Conservation (phyloP, 2,329 filamentous ascomycete species). For the Pseudopyrenochaeta lycopersici region DNA sequence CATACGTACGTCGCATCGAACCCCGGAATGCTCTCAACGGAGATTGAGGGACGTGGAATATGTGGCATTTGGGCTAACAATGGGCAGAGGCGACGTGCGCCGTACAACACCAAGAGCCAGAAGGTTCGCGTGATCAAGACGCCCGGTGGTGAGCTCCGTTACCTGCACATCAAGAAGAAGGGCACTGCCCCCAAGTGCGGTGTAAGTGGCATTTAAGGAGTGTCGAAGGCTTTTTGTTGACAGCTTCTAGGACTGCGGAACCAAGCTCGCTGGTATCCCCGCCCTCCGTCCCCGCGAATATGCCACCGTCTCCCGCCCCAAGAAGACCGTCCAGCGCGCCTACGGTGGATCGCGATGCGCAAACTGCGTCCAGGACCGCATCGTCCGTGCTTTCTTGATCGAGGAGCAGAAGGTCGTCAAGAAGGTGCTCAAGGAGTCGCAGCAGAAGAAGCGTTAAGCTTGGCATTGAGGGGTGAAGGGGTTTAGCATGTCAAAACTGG, state of each 20-base stretch:
- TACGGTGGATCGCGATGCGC: conserved; percentile 98
- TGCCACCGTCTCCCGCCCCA: conserved; percentile 93
- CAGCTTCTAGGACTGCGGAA: conserved; percentile 84
- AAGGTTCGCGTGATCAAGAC: conserved; percentile 81
- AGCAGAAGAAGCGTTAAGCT: conserved; percentile 73
- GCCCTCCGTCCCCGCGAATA: conserved; percentile 99
- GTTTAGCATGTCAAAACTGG: conserved; percentile 48
- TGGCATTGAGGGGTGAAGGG: conserved; percentile 33
- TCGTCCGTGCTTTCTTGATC: conserved; percentile 98
- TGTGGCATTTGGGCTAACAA: conserved; percentile 38
- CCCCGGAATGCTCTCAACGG: conserved; percentile 10
- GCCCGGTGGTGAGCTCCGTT: conserved; percentile 92
- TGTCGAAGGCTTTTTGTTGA: conserved; percentile 21
- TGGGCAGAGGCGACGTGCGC: conserved; percentile 63
- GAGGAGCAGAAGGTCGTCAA: conserved; percentile 99
- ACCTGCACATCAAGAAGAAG: conserved; percentile 99
- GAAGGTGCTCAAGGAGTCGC: conserved; percentile 99
- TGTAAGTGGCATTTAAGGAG: conserved; percentile 38
- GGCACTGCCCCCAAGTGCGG: conserved; percentile 94
- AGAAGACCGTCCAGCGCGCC: conserved; percentile 99
- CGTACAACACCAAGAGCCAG: conserved; percentile 98
- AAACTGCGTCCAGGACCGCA: conserved; percentile 97
- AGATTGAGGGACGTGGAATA: conserved; percentile 16
- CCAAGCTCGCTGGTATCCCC: conserved; percentile 96
- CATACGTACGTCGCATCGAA: conserved; percentile 60